Evolutionary conservation across 2,329 filamentous ascomycete genomes (phyloP).

Genomic region (Rutstroemia sp.): DNA sequence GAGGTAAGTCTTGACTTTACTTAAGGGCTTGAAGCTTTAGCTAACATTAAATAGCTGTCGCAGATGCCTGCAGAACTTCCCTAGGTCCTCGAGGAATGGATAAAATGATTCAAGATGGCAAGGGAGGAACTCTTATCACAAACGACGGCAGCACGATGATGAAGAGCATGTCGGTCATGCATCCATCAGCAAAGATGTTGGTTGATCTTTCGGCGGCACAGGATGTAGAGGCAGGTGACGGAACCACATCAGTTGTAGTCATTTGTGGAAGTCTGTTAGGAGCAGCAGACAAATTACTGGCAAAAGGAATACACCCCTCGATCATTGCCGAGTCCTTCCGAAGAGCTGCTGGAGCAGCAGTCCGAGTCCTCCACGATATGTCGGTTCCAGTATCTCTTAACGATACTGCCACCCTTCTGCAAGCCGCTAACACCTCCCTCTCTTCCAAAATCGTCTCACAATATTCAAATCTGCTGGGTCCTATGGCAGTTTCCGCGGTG

Average conservation of each 20-base stretch:
- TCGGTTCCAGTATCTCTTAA: slow-evolving; percentile 84
- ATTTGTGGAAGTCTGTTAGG: slow-evolving; percentile 93
- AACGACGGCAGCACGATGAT: slow-evolving; percentile 99
- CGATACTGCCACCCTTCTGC: slow-evolving; percentile 84
- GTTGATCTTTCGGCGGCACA: slow-evolving; percentile 95
- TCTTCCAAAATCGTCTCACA: slow-evolving; percentile 99
- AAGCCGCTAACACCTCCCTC: slow-evolving; percentile 93
- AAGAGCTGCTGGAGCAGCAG: slow-evolving; percentile 80
- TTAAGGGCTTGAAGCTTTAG: slow-evolving; percentile 12
- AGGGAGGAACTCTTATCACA: slow-evolving; percentile 93
- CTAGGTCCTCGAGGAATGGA: slow-evolving; percentile 37
- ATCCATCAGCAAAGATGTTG: slow-evolving; percentile 98
- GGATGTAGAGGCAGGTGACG: slow-evolving; percentile 96
- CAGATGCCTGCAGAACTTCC: slow-evolving; percentile 95
- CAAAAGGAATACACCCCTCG: slow-evolving; percentile 93
- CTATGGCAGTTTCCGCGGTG: slow-evolving; percentile 96
- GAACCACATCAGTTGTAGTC: slow-evolving; percentile 95
- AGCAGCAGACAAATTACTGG: slow-evolving; percentile 83
- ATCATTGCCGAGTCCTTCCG: slow-evolving; percentile 98
- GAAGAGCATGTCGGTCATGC: slow-evolving; percentile 98
- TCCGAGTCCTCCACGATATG: slow-evolving; percentile 89
- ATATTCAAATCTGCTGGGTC: slow-evolving; percentile 89
- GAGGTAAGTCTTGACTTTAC: slow-evolving; percentile 52
- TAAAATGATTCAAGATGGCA: slow-evolving; percentile 58
- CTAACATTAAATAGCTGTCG: slow-evolving; percentile 59